Base-by-base conservation (phyloP, 2,329 filamentous ascomycete species). In the Cercospora canescens region DNA sequence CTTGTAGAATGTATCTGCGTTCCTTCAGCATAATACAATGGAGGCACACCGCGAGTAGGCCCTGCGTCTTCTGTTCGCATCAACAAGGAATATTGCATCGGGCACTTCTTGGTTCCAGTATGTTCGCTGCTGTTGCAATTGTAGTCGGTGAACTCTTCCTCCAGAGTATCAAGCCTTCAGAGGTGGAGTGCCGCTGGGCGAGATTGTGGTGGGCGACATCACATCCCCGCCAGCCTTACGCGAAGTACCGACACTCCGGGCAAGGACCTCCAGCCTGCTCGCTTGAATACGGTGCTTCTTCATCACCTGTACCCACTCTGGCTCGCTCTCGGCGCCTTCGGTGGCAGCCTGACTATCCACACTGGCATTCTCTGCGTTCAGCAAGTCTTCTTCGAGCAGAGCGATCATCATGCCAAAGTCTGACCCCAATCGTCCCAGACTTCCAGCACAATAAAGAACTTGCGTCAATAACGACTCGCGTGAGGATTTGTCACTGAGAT, bases 401-500 rank as follows among this genome's bases (percentile, higher is more conserved):
- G 93, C 92, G 65, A 98, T 84, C 70, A 97, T 87, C 82, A 97
- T 87, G 63, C 94, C 91, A 79, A 99, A 99, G 77, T 99, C 95
- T 1, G 92, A 94, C 2, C 95, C 95, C 0, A 98, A 81, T 55
- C 95, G 86, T 0, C 94, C 94, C 57, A 99, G 81, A 79, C 94
- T 97, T 54, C 93, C 92, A 0, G 94, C 94, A 73, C 93, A 96
- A 79, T 97, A 98, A 8, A 98, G 81, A 0, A 97, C 91, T 77
- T 98, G 94, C 0, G 94, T 98, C 39, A 97, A 81, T 62, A 98
- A 84, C 75, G 93, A 96, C 76, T 98, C 94, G 34, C 93, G 84
- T 0, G 91, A 90, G 26, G 90, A 87, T 69, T 89, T 89, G 73
- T 97, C 94, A 70, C 86, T 87, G 3, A 98, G 88, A 58, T 91